Percentiles rank a stretch among this genome's conserved stretches.
Conservation (phyloP, 1,284 basidiomycete genomes). For the Cryptococcus sp. region DNA sequence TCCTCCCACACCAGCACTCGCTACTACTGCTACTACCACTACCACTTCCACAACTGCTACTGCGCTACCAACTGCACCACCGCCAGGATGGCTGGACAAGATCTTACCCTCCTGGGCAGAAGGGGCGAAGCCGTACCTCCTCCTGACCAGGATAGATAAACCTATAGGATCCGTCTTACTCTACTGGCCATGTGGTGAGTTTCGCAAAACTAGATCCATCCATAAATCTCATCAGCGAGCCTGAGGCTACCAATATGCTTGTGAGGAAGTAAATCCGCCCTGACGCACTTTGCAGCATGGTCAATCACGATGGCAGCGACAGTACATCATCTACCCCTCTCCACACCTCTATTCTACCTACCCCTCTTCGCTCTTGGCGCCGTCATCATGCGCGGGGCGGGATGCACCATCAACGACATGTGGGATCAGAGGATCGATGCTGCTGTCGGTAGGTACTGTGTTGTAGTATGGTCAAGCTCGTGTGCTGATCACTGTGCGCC, state of each 20-base stretch:
- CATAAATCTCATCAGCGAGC: background rate
- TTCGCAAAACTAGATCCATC: background rate
- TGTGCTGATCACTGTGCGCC: background rate
- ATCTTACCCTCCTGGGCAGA: conserved; percentile 35
- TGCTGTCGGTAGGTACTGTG: conserved; percentile 71
- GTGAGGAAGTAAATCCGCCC: background rate
- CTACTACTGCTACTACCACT: conserved; percentile 12
- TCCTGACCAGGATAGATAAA: conserved; percentile 86
- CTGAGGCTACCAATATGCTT: background rate
- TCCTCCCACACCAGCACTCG: conserved; percentile 2
- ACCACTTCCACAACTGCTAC: conserved; percentile 4
- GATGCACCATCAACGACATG: conserved; percentile 99
- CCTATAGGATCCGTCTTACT: conserved; percentile 90
- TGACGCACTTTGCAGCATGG: conserved; percentile 67
- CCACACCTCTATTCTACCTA: conserved; percentile 71
- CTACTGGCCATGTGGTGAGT: conserved; percentile 88
- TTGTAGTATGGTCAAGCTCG: background rate
- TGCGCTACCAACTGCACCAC: no score
- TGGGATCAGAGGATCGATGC: conserved; percentile 93
- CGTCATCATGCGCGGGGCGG: conserved; percentile 94
- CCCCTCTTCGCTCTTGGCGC: conserved; percentile 87
- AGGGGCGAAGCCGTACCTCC: conserved; percentile 68
- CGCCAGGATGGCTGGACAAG: conserved; percentile 21
- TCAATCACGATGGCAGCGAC: conserved; percentile 93
- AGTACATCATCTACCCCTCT: conserved; percentile 65